Conservation (phyloP, 805 yeast genomes). For the Grigorovia jiainica region DNA sequence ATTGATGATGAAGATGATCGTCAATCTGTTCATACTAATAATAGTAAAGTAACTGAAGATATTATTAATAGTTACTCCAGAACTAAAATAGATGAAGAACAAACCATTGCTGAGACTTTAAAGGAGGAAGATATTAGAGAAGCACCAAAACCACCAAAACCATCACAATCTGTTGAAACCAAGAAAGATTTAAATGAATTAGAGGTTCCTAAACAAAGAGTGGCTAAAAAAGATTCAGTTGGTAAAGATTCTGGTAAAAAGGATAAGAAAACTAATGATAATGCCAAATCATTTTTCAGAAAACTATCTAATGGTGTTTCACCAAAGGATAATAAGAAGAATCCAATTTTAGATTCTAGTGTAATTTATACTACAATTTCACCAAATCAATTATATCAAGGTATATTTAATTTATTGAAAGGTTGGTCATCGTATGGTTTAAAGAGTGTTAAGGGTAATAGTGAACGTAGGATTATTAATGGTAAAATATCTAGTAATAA, state of each 20-base stretch:
- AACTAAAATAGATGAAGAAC: neutral
- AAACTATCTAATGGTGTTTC: conserved; percentile 23
- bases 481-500: conserved; percentile 57
- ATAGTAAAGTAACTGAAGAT: neutral
- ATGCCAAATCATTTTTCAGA: conserved; percentile 26
- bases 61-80: neutral
- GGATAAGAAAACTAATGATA: conserved; percentile 5
- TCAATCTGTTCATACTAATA: neutral
- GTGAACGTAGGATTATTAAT: conserved; percentile 36
- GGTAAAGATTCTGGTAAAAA: conserved; percentile 7
- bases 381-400: conserved; percentile 50
- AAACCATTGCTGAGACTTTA: conserved; percentile 2
- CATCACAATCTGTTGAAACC: neutral
- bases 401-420: conserved; percentile 48
- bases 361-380: conserved; percentile 26
- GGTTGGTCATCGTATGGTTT: conserved; percentile 70
- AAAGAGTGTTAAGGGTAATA: conserved; percentile 41
- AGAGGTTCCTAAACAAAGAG: conserved; percentile 10
- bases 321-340: neutral
- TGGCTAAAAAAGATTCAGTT: conserved; percentile 1
- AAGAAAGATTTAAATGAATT: conserved; percentile 1
- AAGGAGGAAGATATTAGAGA: conserved; percentile 3
- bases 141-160: conserved; percentile 3
- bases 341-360: neutral
- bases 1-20: neutral